Base-by-base conservation (phyloP, 345 rosid genomes). In the Trapa incisa region DNA sequence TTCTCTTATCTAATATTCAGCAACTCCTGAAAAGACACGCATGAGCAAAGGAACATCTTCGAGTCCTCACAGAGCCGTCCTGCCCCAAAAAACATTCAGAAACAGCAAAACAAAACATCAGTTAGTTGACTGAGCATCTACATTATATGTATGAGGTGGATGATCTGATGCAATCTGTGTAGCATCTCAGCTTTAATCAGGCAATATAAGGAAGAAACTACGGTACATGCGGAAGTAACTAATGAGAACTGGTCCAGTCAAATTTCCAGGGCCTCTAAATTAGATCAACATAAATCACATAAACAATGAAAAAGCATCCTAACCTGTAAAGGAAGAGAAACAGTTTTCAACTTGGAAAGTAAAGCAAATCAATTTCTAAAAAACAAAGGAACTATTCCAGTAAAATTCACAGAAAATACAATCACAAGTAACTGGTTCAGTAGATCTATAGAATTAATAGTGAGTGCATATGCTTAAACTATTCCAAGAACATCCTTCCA, bases 31-130 rank as follows among this genome's bases (percentile, higher is more conserved):
- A 10, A 64, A 43, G 14, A 35, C 13, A 29, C n/a, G 37, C 43
- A 63, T n/a, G 66, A 64, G 66, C 66, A 39, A 41, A 64, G 32
- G 66, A 37, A 38, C 43, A 41, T 1, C 43, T 41, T 41, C 43
- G 43, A 41, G 43, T 4, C 43, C 43, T 41, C 43, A 2, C 43
- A 41, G 5, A 64, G 66, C 66, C 66, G 12, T 37, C 66, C 47
- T 64, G 47, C 43, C 17, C 43, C 42, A n/a, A 41, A 9, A 64
- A 45, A 2, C 3, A 45, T 7, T 0, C 10, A 45, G 48, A 45
- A 0, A 11, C 48, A 45, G 12, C 48, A 45, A 45, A 45, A 45
- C 12, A 4, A 45, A 3, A 7, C 12, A 0, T 45, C 48, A 5
- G 48, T 6, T 45, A 5, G 48, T 6, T 45, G 48, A 45, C 11